Evolutionary conservation across 2,329 filamentous ascomycete species (phyloP), one percentile per base, ranked within the genome.

Genomic region (Phoma herbarum): DNA sequence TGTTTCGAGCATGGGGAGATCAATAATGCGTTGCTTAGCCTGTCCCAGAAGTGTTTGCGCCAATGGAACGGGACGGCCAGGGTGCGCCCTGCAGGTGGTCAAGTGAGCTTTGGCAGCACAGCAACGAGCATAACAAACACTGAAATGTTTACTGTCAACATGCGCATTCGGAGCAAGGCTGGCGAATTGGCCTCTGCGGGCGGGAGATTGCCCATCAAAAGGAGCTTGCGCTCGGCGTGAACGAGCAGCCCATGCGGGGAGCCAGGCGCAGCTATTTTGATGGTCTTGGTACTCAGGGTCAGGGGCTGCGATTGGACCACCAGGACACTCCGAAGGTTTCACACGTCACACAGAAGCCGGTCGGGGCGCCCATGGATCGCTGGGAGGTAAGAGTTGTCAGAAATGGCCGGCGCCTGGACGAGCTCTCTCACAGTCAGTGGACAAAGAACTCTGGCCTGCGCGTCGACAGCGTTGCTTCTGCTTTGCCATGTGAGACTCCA

Each of bases 21-120:
- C 66, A 55, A 75, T 72, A 58, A 75, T 75, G 71, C 70, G 51
- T 45, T 35, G 11, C 55, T 67, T 70, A 63, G 67, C 63, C 47
- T 58, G 67, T 68, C 60, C 52, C 65, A 69, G 60, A 46, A 47
- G 59, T 63, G 66, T 71, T 72, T 72, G 58, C 62, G 50, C 52
- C 33, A 25, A 22, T 35, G 11, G 25, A 26, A n/a, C 25, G 26
- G 47, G 47, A 31, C 23, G 23, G 42, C 29, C 44, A 50, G 20
- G 46, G 48, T 12, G 52, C 28, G 41, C 41, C 12, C 7, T 43
- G 41, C 39, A 43, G 29, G 3, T 31, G 46, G 28, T 31, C 53
- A 35, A 33, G 44, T 35, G 37, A 55, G 35, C 26, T 26, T 35
- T 22, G 20, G 18, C 25, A 46, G 53, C 42, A 39, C 47, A 52